Conservation (phyloP, 495 filamentous ascomycete species). For the Lentithecium fluviatile region DNA sequence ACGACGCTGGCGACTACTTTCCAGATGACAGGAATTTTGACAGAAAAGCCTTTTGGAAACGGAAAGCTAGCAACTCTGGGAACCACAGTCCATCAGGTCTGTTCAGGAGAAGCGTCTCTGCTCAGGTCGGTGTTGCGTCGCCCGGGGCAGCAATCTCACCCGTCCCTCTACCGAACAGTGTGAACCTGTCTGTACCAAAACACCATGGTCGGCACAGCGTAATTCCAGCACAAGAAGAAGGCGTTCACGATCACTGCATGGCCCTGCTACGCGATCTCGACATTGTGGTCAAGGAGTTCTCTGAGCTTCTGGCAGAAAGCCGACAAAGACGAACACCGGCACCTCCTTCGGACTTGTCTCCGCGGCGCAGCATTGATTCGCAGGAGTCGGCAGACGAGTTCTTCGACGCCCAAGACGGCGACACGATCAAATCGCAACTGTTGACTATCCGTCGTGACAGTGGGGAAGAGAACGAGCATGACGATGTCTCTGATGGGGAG, state of each 20-base stretch:
- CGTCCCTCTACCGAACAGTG: constrained; percentile 39
- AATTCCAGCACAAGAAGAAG: constrained; percentile 48
- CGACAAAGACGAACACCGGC: constrained; percentile 69
- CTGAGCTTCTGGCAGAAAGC: constrained; percentile 68
- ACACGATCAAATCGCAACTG: constrained; percentile 59
- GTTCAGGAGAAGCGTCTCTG: constrained; percentile 49
- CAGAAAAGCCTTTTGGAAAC: constrained; percentile 80
- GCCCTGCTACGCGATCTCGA: constrained; percentile 81
- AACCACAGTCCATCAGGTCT: constrained; percentile 46
- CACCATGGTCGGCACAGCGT: constrained; percentile 30
- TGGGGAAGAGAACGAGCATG: constrained; percentile 47
- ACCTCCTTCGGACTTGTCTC: constrained; percentile 48
- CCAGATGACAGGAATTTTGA: constrained; percentile 41
- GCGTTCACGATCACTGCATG: constrained; percentile 75
- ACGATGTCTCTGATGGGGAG: constrained; percentile 55
- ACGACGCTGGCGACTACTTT: constrained; percentile 46
- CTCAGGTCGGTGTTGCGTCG: constrained; percentile 61
- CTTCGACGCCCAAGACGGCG: constrained; percentile 83
- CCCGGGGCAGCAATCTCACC: constrained; percentile 43
- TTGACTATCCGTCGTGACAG: constrained; percentile 68
- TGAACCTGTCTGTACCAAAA: constrained; percentile 43
- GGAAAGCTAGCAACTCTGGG: constrained; percentile 63
- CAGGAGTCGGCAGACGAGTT: constrained; percentile 76
- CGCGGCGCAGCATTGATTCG: constrained; percentile 79
- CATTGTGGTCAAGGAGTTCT: constrained; percentile 76